Base-by-base conservation (phyloP, 345 rosid species). In the Tarenaya hassleriana region DNA sequence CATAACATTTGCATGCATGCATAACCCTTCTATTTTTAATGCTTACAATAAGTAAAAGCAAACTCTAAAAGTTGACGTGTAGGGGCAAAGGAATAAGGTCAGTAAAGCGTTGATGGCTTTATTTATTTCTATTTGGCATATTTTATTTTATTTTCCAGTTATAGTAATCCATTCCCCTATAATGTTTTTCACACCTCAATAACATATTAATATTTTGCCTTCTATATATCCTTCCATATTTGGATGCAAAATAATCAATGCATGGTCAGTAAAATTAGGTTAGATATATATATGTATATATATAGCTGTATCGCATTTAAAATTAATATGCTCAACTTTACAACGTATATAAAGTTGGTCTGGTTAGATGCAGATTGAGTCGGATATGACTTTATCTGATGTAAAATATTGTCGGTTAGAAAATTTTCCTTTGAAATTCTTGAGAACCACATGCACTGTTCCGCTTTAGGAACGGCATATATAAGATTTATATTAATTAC, bases 251-350 rank as follows among this genome's bases (percentile, higher is more conserved):
- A 21, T 52, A 58, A 40, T 66, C 58, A 66, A 66, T 58, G 70
- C 70, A 10, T 52, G 0, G 55, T 16, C 64, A 58, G 58, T 52
- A 58, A n/a, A n/a, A 52, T 66, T 58, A 53, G 70, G 56, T 58
- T 40, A 24, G 2, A 24, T 24, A 24, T 24, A 5, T 24, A 5
- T 24, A 24, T 24, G 5, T 24, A 24, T 24, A 24, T 24, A 42
- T 15, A 61, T 44, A 68, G 49, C 66, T 61, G 63, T 57, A 49
- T 61, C 40, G 58, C 57, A 19, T 67, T 40, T 60, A 34, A 63
- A 63, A 62, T 69, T 68, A 56, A 56, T 68, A 56, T 56, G 55
- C 16, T 51, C n/a, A n/a, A n/a, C n/a, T n/a, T n/a, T n/a, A n/a
- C n/a, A n/a, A n/a, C n/a, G n/a, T n/a, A n/a, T n/a, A n/a, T n/a